phyloP scores from a whole-genome alignment of 202 grass and related monocot genomes.

The Dendrocalamus latiflorus region DNA sequence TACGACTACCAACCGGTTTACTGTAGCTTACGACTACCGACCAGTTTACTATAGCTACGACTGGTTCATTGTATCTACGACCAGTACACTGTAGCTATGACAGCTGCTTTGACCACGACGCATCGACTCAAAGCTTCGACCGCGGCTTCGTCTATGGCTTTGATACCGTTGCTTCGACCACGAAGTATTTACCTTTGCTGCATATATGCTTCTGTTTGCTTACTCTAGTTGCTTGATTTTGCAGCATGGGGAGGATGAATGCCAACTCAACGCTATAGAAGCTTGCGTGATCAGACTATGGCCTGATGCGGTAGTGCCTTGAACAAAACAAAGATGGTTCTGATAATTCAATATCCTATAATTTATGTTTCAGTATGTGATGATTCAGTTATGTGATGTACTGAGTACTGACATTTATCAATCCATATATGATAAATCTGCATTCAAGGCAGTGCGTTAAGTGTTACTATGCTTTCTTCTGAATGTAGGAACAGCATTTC shows the following conservation, averaged over 20 bases:
- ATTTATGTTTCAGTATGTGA: neutral
- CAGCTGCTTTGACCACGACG: too few relatives aligned
- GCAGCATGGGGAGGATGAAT: constrained; percentile 79
- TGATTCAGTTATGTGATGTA: neutral
- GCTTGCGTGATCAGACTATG: constrained; percentile 72
- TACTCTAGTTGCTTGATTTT: constrained; percentile 11
- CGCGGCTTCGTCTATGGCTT: too few relatives aligned
- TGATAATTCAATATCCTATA: neutral
- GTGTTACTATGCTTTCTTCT: neutral
- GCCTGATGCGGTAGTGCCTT: constrained; percentile 60
- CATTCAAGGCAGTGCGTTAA: neutral
- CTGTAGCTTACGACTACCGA: too few relatives aligned
- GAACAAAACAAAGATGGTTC: neutral
- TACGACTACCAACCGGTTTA: too few relatives aligned
- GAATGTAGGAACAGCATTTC: constrained; percentile 68
- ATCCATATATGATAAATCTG: neutral
- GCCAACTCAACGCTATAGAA: constrained; percentile 62
- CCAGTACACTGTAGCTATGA: too few relatives aligned
- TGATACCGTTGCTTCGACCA: too few relatives aligned
- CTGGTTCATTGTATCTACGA: too few relatives aligned
- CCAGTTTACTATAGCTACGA: too few relatives aligned
- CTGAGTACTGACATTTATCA: neutral
- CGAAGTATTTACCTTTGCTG: neutral
- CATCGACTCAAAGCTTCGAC: too few relatives aligned
- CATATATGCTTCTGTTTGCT: neutral